These are phyloP conservation scores for Panicum virgatum DNA, from an alignment of 202 grass and related monocot species.

Conservation along the genomic window DNA sequence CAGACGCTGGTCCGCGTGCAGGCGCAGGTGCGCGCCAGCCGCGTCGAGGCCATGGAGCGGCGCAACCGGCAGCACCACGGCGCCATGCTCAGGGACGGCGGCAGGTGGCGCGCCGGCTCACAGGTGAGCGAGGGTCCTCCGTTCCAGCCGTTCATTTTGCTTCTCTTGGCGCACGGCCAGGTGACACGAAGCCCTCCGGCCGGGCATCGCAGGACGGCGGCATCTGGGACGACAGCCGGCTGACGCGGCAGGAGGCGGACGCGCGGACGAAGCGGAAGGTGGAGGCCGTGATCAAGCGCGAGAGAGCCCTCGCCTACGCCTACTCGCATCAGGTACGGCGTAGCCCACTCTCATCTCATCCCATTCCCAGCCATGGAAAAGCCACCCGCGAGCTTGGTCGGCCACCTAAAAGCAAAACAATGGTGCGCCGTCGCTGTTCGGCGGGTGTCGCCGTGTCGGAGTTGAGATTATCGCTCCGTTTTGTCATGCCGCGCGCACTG, in stretches of 20 bases:
- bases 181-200: constrained; percentile 7
- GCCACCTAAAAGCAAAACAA: background rate
- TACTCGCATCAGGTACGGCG: constrained; percentile 89
- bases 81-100: constrained; percentile 41
- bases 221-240: constrained; percentile 67
- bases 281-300: constrained; percentile 85
- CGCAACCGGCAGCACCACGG: constrained; percentile 48
- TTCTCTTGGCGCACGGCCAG: too few species aligned
- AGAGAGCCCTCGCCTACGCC: constrained; percentile 86
- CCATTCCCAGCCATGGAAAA: background rate
- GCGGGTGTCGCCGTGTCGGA: too few species aligned
- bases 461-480: background rate
- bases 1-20: constrained; percentile 86
- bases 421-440: constrained; percentile 11
- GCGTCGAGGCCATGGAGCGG: constrained; percentile 88
- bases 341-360: background rate
- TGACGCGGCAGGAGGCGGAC: constrained; percentile 43
- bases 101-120: constrained; percentile 40
- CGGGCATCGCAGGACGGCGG: constrained; percentile 49
- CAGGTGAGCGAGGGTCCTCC: too few species aligned
- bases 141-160: too few species aligned
- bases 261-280: constrained; percentile 62
- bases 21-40: constrained; percentile 69
- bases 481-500: background rate
- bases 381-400: background rate